phyloP scores from a whole-genome alignment of 495 filamentous ascomycete species.

The Penicillium pancosmium region DNA sequence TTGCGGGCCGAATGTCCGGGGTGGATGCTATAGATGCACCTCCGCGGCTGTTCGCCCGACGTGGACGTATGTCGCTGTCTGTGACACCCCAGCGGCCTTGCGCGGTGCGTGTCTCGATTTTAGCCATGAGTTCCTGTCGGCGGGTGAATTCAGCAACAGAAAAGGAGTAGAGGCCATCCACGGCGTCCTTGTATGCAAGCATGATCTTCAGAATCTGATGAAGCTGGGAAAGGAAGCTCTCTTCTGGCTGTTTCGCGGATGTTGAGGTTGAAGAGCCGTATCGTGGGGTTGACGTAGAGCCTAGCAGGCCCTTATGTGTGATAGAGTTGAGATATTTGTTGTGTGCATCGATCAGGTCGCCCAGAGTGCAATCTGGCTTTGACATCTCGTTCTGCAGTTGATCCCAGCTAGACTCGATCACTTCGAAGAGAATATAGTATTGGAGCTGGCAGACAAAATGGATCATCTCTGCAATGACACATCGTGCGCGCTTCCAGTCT shows the following conservation, averaged over 20 bases:
- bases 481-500: conserved; percentile 89
- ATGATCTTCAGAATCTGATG: conserved; percentile 92
- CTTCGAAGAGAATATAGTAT: conserved; percentile 98
- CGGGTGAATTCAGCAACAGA: conserved; percentile 91
- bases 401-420: conserved; percentile 94
- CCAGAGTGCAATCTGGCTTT: conserved; percentile 84
- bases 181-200: conserved; percentile 89
- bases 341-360: conserved; percentile 93
- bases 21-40: conserved; percentile 34
- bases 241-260: conserved; percentile 59
- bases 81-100: conserved; percentile 65
- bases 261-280: conserved; percentile 43
- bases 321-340: conserved; percentile 88
- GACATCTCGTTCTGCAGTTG: conserved; percentile 77
- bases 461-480: conserved; percentile 93
- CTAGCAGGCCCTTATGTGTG: conserved; percentile 94
- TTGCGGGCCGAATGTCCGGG: conserved; percentile 31
- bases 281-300: conserved; percentile 56
- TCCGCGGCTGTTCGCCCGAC: conserved; percentile 27
- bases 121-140: conserved; percentile 79
- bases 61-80: conserved; percentile 51
- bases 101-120: conserved; percentile 65
- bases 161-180: conserved; percentile 93
- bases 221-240: conserved; percentile 87
- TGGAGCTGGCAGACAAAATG: conserved; percentile 97